Evolutionary conservation across 495 filamentous ascomycete genomes (phyloP).

Genomic region (Tuber aestivum): DNA sequence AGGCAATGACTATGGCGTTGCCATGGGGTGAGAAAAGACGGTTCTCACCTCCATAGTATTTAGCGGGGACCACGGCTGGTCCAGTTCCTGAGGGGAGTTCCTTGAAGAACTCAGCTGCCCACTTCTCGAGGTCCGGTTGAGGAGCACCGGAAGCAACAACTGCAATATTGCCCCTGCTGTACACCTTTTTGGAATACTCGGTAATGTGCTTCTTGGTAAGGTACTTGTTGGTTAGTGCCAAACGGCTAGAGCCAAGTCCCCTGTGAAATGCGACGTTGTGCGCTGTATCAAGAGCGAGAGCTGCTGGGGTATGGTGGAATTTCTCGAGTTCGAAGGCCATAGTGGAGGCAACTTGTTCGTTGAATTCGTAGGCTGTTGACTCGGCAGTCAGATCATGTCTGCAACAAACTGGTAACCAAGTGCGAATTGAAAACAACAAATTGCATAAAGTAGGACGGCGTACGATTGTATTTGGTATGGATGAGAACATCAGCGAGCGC

Average conservation of each 20-base stretch:
- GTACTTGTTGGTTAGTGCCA: slow-evolving; percentile 69
- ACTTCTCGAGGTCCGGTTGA: slow-evolving; percentile 71
- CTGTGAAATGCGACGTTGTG: slow-evolving; percentile 90
- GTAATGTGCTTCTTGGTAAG: slow-evolving; percentile 61
- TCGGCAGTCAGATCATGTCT: slow-evolving; percentile 28
- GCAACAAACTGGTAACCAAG: slow-evolving; percentile 13
- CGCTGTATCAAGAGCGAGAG: slow-evolving; percentile 73
- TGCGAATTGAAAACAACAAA: slow-evolving; percentile 13
- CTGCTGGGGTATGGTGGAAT: slow-evolving; percentile 58
- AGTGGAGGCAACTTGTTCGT: slow-evolving; percentile 71
- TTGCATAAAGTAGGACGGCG: slow-evolving; percentile 43
- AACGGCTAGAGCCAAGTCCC: slow-evolving; percentile 72
- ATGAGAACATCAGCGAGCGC: slow-evolving; percentile 84
- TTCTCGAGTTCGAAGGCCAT: slow-evolving; percentile 67
- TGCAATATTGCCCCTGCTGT: slow-evolving; percentile 81
- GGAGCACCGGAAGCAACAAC: slow-evolving; percentile 82
- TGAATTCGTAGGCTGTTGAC: slow-evolving; percentile 68
- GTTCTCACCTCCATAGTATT: slow-evolving; percentile 93
- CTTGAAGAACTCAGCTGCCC: slow-evolving; percentile 86
- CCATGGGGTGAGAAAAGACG: slow-evolving; percentile 68
- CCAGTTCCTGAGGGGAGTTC: slow-evolving; percentile 46
- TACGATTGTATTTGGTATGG: slow-evolving; percentile 77
- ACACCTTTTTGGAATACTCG: slow-evolving; percentile 67
- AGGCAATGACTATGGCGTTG: slow-evolving; percentile 77
- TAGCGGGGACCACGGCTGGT: slow-evolving; percentile 50